Evolutionary conservation across 73 alveolate genomes (phyloP).

Genomic region (Diophrys appendiculata): DNA sequence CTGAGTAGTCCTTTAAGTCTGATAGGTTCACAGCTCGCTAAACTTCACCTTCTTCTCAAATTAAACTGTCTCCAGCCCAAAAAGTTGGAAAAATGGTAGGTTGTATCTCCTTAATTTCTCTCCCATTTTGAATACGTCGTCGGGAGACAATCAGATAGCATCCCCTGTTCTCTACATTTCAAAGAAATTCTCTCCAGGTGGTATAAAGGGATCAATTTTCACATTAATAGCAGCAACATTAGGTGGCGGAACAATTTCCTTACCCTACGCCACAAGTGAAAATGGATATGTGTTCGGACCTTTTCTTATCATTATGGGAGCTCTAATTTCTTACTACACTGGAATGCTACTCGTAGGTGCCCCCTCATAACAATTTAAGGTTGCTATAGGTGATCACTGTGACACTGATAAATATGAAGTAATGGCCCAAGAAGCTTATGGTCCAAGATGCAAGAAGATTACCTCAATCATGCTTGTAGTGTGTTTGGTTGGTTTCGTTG

Average conservation of each 20-base stretch:
- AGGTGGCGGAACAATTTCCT: constrained; percentile 73
- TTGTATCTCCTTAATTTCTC: neutral
- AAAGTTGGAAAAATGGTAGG: neutral
- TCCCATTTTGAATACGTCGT: neutral
- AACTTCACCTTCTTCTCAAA: too few relatives aligned
- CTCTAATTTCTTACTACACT: constrained; percentile 59
- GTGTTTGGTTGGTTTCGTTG: constrained; percentile 56
- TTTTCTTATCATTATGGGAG: constrained; percentile 54
- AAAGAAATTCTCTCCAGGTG: constrained; percentile 65
- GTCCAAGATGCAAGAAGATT: constrained; percentile 32
- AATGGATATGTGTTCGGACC: constrained; percentile 62
- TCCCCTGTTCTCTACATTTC: constrained; percentile 52
- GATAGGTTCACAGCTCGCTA: too few relatives aligned
- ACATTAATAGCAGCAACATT: constrained; percentile 65
- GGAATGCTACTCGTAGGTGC: constrained; percentile 65
- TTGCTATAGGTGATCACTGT: constrained; percentile 39
- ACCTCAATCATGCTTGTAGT: constrained; percentile 42
- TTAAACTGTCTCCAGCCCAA: neutral
- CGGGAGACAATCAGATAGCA: neutral
- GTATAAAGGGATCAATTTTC: constrained; percentile 58
- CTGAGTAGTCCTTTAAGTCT: too few relatives aligned
- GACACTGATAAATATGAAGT: constrained; percentile 63
- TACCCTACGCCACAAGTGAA: constrained; percentile 44
- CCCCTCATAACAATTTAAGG: too few relatives aligned
- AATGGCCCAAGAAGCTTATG: constrained; percentile 44